Conservation (phyloP, 208 protist genomes). For the Leptomonas pyrrhocoris region DNA sequence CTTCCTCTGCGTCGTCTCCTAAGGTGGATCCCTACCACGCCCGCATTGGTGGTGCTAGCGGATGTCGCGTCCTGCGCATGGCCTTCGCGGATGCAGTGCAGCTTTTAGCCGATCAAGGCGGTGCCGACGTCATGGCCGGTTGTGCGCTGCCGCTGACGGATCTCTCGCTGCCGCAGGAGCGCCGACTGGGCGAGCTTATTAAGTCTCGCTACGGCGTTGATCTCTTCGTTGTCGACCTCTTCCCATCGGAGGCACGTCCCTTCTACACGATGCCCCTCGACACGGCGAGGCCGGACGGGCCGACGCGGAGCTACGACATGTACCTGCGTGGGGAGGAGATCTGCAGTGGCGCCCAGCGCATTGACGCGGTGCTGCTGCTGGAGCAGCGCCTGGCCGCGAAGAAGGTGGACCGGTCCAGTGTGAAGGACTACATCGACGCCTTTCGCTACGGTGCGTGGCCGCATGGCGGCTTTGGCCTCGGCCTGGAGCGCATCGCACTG, state of each 20-base stretch:
- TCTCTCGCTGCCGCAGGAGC: slow-evolving; percentile 92
- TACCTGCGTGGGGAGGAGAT: slow-evolving; percentile 99
- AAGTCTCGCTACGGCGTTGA: slow-evolving; percentile 97
- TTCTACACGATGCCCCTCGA: slow-evolving; percentile 99
- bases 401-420: slow-evolving; percentile 32
- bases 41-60: slow-evolving; percentile 17
- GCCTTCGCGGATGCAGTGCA: slow-evolving; percentile 22
- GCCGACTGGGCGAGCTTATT: slow-evolving; percentile 93
- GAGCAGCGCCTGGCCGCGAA: slow-evolving; percentile 54
- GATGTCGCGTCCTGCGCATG: slow-evolving; percentile 29
- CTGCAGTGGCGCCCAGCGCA: slow-evolving; percentile 98
- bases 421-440: slow-evolving; percentile 96
- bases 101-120: slow-evolving; percentile 12
- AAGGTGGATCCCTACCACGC: slow-evolving; percentile 18
- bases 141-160: slow-evolving; percentile 54
- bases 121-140: slow-evolving; percentile 1
- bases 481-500: slow-evolving; percentile 97
- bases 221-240: slow-evolving; percentile 98
- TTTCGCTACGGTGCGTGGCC: slow-evolving; percentile 97
- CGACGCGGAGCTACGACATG: slow-evolving; percentile 96
- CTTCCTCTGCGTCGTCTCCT: not conserved
- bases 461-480: slow-evolving; percentile 98
- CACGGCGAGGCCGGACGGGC: slow-evolving; percentile 13
- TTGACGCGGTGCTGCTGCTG: slow-evolving; percentile 95
- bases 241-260: slow-evolving; percentile 93